Conservation (phyloP, 805 yeast genomes). For the Ogataea pilisensis region DNA sequence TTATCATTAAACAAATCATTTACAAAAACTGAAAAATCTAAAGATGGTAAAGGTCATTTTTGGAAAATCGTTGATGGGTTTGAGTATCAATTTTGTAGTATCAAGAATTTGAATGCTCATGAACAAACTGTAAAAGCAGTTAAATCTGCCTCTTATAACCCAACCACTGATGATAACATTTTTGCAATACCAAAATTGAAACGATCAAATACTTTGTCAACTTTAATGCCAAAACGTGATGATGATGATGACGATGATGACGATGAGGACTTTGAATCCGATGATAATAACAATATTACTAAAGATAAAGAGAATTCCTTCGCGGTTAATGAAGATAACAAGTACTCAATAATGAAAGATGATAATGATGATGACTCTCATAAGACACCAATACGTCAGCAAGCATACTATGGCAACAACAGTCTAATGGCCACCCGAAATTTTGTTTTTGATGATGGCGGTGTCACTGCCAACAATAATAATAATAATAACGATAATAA, state of each 20-base stretch:
- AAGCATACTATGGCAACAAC: background rate
- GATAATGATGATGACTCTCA: background rate
- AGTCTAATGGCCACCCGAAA: background rate
- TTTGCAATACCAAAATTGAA: slow-evolving; percentile 5
- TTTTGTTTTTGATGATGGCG: too few species aligned
- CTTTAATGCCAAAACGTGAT: slow-evolving; percentile 7
- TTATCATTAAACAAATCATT: slow-evolving; percentile 91
- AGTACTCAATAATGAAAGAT: background rate
- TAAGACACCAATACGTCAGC: slow-evolving; percentile 2
- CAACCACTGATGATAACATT: slow-evolving; percentile 13
- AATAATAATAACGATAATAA: too few species aligned
- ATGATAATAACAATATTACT: slow-evolving; percentile 9
- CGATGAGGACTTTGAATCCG: slow-evolving; percentile 10
- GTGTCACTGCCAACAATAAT: too few species aligned
- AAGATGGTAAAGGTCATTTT: slow-evolving; percentile 87
- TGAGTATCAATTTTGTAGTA: slow-evolving; percentile 75
- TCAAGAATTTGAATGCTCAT: slow-evolving; percentile 36
- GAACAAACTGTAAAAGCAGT: slow-evolving; percentile 3
- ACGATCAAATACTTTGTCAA: slow-evolving; percentile 12
- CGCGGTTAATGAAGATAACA: slow-evolving; percentile 1
- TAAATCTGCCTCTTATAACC: slow-evolving; percentile 2
- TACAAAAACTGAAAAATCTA: slow-evolving; percentile 83
- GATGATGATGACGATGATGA: slow-evolving; percentile 8
- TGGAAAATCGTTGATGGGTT: slow-evolving; percentile 87
- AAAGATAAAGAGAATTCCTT: slow-evolving; percentile 10